Conservation (phyloP, 2,329 filamentous ascomycete genomes). For the Chaetomiaceae sp. region DNA sequence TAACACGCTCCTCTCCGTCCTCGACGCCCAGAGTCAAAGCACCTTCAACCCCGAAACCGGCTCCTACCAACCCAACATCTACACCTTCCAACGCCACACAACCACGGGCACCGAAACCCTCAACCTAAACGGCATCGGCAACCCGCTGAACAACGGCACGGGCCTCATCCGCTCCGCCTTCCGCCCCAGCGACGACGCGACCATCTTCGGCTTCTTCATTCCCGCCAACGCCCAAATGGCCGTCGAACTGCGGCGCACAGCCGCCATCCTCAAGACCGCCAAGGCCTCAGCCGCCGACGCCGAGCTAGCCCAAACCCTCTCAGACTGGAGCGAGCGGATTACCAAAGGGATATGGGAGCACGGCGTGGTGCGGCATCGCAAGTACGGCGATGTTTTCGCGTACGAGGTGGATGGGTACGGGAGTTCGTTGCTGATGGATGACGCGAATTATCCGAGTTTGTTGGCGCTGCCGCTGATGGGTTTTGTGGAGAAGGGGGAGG, state of each 20-base stretch:
- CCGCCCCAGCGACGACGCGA: conserved; percentile 90
- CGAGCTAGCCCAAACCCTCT: conserved; percentile 51
- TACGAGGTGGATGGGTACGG: conserved; percentile 88
- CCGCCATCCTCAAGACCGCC: conserved; percentile 57
- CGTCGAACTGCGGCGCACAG: conserved; percentile 74
- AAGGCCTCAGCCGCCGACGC: conserved; percentile 47
- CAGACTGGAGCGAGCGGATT: conserved; percentile 58
- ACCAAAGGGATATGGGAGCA: conserved; percentile 77
- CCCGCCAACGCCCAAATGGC: conserved; percentile 96
- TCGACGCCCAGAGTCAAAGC: conserved; percentile 72
- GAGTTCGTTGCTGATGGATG: conserved; percentile 79
- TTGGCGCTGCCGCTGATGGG: conserved; percentile 75
- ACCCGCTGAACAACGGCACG: conserved; percentile 79
- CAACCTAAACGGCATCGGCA: conserved; percentile 76
- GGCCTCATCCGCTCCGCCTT: conserved; percentile 89
- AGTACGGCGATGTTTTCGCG: conserved; percentile 75
- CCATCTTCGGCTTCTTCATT: conserved; percentile 90
- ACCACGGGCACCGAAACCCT: conserved; percentile 86
- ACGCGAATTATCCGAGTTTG: conserved; percentile 80
- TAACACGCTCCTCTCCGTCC: conserved; percentile 65
- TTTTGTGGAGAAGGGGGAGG: conserved; percentile 61
- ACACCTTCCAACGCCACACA: conserved; percentile 82
- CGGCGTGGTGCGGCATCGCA: conserved; percentile 71
- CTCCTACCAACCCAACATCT: conserved; percentile 65
- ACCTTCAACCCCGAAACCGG: conserved; percentile 72